Conservation (phyloP, 148 eudicot species). For the Chenopodium berlandieri region DNA sequence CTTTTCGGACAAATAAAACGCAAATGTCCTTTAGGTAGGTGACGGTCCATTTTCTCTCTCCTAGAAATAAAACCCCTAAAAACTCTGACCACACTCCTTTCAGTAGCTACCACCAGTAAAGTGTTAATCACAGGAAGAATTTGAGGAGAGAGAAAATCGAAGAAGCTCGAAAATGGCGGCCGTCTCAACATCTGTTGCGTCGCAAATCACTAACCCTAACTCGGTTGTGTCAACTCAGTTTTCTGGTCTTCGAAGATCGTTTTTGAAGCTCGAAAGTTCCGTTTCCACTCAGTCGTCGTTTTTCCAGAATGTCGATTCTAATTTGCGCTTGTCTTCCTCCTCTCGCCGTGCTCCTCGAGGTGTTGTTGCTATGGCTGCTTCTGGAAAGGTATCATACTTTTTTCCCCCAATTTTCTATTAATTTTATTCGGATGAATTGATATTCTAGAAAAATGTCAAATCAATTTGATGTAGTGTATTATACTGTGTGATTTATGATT, state of each 20-base stretch:
- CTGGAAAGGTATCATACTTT: conserved; percentile 53
- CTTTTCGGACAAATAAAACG: too few relatives aligned
- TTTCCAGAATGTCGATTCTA: conserved; percentile 52
- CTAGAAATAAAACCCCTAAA: conserved; percentile 19
- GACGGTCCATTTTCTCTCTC: neutral
- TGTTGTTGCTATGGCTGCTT: conserved; percentile 76
- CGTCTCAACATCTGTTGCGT: conserved; percentile 50
- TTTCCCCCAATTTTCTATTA: neutral
- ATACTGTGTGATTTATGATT: neutral
- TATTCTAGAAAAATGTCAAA: too few relatives aligned
- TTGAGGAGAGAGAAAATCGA: conserved; percentile 15
- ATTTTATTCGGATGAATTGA: neutral
- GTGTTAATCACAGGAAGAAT: neutral
- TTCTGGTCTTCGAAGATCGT: conserved; percentile 55
- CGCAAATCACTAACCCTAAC: conserved; percentile 48
- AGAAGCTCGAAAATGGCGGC: conserved; percentile 48
- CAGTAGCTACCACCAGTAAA: conserved; percentile 4
- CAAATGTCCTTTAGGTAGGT: neutral
- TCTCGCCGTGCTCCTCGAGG: conserved; percentile 44
- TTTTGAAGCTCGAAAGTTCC: conserved; percentile 44
- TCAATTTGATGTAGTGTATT: too few relatives aligned
- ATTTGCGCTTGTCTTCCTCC: conserved; percentile 58
- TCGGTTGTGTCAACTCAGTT: conserved; percentile 43
- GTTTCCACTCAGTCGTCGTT: conserved; percentile 38
- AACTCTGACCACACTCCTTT: neutral